Percentiles rank a stretch among this genome's conserved stretches.
These are phyloP conservation scores for Dendrothele bispora DNA, from an alignment of 768 basidiomycete species.

Conservation along the genomic window DNA sequence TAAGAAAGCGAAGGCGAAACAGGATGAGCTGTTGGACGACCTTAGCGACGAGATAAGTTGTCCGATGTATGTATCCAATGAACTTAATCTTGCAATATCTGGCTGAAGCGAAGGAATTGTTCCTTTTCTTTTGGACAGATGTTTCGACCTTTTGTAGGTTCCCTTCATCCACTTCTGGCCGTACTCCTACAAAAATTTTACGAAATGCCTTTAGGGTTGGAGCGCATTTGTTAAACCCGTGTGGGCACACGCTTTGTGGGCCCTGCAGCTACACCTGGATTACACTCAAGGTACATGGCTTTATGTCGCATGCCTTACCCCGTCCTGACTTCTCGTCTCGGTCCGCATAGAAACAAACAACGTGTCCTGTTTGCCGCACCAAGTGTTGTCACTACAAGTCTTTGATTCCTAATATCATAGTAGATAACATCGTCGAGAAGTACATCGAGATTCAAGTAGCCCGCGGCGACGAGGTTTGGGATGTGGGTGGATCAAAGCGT, in stretches of 20 bases:
- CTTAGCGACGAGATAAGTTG: conserved; percentile 69
- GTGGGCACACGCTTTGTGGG: conserved; percentile 74
- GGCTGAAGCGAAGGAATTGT: too few species aligned
- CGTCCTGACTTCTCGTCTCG: not conserved
- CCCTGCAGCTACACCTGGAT: conserved; percentile 67
- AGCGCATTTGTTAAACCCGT: conserved; percentile 65
- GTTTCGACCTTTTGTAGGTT: conserved; percentile 69
- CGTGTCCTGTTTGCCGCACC: conserved; percentile 64
- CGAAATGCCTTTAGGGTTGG: conserved; percentile 42
- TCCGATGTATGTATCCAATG: conserved; percentile 57
- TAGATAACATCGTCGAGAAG: conserved; percentile 61
- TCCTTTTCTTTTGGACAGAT: conserved; percentile 43
- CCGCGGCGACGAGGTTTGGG: conserved; percentile 51
- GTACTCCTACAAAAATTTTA: too few species aligned
- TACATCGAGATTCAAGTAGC: conserved; percentile 49
- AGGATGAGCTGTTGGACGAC: conserved; percentile 34
- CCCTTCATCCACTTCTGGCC: conserved; percentile 3
- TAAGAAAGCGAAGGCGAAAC: conserved; percentile 49
- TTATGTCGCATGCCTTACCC: conserved; percentile 3
- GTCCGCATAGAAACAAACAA: conserved; percentile 33
- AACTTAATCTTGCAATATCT: too few species aligned
- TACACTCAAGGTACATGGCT: conserved; percentile 40
- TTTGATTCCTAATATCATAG: conserved; percentile 63
- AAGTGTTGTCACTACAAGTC: conserved; percentile 37
- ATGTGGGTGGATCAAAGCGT: conserved; percentile 41